Evolutionary conservation across 441 rosid species (phyloP).

Genomic region (Euphorbia schlechtendalii): DNA sequence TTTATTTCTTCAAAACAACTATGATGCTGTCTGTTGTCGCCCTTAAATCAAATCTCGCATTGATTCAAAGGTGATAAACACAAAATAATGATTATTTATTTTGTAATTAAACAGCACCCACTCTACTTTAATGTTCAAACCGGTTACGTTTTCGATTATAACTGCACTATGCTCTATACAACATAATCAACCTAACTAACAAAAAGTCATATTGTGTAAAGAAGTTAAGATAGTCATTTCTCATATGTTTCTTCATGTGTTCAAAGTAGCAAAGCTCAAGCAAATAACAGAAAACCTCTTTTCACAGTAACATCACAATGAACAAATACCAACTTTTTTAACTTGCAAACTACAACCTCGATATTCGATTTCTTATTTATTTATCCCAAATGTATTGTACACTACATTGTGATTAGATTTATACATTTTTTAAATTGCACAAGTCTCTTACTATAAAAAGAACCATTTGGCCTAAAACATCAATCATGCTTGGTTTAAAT

Average conservation of each 20-base stretch:
- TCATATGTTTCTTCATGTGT: too few relatives aligned
- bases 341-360: not conserved
- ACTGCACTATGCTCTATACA: too few relatives aligned
- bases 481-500: constrained; percentile 2
- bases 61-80: too few relatives aligned
- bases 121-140: too few relatives aligned
- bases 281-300: constrained; percentile 1
- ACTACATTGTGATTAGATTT: not conserved
- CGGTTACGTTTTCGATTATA: too few relatives aligned
- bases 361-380: not conserved
- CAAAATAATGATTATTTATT: too few relatives aligned
- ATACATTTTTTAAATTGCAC: not conserved
- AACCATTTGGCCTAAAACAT: not conserved
- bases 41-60: too few relatives aligned
- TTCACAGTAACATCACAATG: constrained; percentile 1
- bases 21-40: too few relatives aligned
- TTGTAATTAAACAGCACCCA: too few relatives aligned
- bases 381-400: not conserved
- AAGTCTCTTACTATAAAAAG: not conserved
- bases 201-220: not conserved
- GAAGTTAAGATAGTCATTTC: too few relatives aligned
- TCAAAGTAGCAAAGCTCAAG: not conserved
- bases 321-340: not conserved
- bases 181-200: too few relatives aligned
- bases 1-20: too few relatives aligned